Evolutionary conservation across 306 rosid species (phyloP).

Genomic region (Arachis hypogaea): DNA sequence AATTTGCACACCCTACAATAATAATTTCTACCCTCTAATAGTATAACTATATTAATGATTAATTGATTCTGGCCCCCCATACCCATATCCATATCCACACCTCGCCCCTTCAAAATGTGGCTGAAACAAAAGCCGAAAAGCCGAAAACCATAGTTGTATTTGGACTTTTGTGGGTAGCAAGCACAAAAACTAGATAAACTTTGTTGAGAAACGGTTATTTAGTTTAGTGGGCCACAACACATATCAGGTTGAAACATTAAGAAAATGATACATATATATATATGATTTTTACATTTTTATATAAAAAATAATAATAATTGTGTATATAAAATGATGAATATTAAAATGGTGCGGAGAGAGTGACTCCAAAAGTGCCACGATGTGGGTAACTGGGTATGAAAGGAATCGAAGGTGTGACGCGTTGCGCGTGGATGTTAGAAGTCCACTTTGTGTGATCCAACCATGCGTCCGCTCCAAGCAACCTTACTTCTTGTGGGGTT

Average conservation of each 20-base stretch:
- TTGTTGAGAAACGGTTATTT: not conserved
- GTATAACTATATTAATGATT: no score
- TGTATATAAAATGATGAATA: no score
- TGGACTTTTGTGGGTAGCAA: not conserved
- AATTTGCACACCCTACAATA: not conserved
- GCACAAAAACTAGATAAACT: not conserved
- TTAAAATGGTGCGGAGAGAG: no score
- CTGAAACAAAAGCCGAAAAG: not conserved
- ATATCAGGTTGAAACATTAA: constrained; percentile 19
- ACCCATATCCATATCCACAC: not conserved
- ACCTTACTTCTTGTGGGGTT: not conserved
- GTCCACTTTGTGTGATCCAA: constrained; percentile 1
- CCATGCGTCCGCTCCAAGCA: constrained; percentile 5
- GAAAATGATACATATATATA: not conserved
- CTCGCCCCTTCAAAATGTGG: not conserved
- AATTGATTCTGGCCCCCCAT: not conserved
- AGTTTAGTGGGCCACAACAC: constrained; percentile 15
- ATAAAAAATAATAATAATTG: no score
- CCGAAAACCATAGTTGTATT: constrained; percentile 1
- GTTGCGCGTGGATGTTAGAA: not conserved
- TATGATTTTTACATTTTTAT: no score
- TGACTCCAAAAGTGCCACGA: no score
- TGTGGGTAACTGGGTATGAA: no score
- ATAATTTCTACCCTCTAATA: no score
- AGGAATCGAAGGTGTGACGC: no score